Percentiles rank a stretch among this genome's conserved stretches.
phyloP scores from a whole-genome alignment of 179 eudicot genomes.

The Pouteria campechiana region DNA sequence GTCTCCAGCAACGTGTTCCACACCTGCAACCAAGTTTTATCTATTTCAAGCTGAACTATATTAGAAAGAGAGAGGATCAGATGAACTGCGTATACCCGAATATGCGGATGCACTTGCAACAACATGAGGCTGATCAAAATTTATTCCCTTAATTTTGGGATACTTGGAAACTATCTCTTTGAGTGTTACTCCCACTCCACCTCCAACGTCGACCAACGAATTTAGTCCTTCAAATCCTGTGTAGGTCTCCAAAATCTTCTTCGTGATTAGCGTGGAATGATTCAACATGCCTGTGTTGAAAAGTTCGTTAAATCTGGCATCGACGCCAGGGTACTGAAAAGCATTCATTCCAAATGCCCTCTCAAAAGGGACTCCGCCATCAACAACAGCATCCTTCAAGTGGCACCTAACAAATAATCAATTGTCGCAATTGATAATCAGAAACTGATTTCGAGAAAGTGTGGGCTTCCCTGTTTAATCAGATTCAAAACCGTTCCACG shows the following conservation, averaged over 20 bases:
- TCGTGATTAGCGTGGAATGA: slow-evolving; percentile 4
- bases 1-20: slow-evolving; percentile 11
- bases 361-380: slow-evolving; percentile 9
- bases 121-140: slow-evolving; percentile 9
- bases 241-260: slow-evolving; percentile 7
- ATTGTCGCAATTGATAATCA: too few species aligned
- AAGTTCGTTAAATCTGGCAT: slow-evolving; percentile 1
- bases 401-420: slow-evolving; percentile 1
- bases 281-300: slow-evolving; percentile 6
- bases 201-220: slow-evolving; percentile 12
- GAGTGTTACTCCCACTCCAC: slow-evolving; percentile 4
- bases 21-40: slow-evolving; percentile 3
- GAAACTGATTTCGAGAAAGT: too few species aligned
- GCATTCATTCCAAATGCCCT: slow-evolving; percentile 11
- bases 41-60: background rate
- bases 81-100: too few species aligned
- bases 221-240: slow-evolving; percentile 8
- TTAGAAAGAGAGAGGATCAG: background rate
- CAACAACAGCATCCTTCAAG: slow-evolving; percentile 6
- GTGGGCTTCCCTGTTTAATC: too few species aligned
- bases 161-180: slow-evolving; percentile 9
- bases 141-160: slow-evolving; percentile 9
- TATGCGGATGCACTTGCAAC: slow-evolving; percentile 6
- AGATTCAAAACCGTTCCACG: too few species aligned
- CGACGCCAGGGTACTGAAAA: slow-evolving; percentile 1